phyloP scores from a whole-genome alignment of 768 basidiomycete species.

The Steccherinum ochraceum region DNA sequence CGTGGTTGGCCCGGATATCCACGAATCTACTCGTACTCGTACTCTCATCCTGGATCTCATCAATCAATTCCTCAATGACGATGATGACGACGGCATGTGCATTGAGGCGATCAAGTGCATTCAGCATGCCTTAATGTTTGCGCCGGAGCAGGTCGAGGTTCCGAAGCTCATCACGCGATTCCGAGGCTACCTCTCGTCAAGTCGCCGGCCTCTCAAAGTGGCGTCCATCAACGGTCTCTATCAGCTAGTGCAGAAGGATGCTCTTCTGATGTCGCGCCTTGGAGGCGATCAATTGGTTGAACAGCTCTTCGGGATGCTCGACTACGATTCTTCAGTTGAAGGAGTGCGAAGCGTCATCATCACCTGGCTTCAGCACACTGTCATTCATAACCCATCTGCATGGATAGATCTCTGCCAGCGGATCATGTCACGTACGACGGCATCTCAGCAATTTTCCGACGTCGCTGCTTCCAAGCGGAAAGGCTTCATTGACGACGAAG shows the following conservation, averaged over 20 bases:
- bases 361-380: conserved; percentile 94
- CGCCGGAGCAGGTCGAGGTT: conserved; percentile 76
- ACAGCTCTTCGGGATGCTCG: conserved; percentile 90
- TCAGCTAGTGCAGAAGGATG: conserved; percentile 95
- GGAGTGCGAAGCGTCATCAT: conserved; percentile 91
- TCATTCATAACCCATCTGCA: conserved; percentile 85
- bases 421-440: conserved; percentile 93
- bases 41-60: conserved; percentile 80
- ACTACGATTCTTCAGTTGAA: conserved; percentile 89
- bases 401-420: conserved; percentile 98
- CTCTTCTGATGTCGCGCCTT: conserved; percentile 81
- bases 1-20: conserved; percentile 91
- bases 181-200: conserved; percentile 71
- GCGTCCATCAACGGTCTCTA: conserved; percentile 96
- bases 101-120: conserved; percentile 95
- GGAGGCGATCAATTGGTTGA: conserved; percentile 94
- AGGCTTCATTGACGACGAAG: conserved; percentile 82
- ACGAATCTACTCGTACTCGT: conserved; percentile 78
- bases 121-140: conserved; percentile 96
- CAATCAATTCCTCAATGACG: conserved; percentile 69
- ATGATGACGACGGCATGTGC: conserved; percentile 81
- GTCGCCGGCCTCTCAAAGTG: conserved; percentile 79
- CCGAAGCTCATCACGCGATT: conserved; percentile 77
- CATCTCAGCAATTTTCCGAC: conserved; percentile 68
- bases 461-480: conserved; percentile 42